These are phyloP conservation scores for Globisporangium irregulare DNA, from an alignment of 352 stramenopile genomes.

Conservation along the genomic window DNA sequence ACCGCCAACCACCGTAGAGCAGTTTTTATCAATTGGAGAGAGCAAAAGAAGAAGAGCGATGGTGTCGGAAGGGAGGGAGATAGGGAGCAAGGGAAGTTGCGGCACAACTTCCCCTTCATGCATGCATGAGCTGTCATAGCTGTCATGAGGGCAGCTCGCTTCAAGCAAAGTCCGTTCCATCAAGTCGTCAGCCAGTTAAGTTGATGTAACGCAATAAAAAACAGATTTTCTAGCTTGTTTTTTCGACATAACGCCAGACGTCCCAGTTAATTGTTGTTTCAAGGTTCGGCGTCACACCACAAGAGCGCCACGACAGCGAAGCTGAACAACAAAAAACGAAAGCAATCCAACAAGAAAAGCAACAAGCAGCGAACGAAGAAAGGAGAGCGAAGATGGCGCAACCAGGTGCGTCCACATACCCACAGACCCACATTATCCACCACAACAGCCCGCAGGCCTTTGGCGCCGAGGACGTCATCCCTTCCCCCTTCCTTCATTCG, in stretches of 20 bases:
- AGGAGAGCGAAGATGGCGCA: conserved; percentile 23
- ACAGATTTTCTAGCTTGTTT: background rate
- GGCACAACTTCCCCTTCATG: background rate
- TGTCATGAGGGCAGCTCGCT: background rate
- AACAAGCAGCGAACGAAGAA: background rate
- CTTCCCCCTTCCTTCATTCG: background rate
- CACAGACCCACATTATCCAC: too few species aligned
- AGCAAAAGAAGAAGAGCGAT: background rate
- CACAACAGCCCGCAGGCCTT: too few species aligned
- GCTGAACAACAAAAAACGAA: background rate
- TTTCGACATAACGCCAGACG: background rate
- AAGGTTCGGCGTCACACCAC: background rate
- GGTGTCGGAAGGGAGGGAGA: background rate
- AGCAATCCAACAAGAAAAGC: background rate
- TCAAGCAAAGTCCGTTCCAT: background rate
- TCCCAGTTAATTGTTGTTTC: background rate
- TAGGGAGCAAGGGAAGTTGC: background rate
- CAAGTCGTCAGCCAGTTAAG: too few species aligned
- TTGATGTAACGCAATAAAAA: background rate
- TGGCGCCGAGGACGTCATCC: too few species aligned
- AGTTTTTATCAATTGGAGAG: background rate
- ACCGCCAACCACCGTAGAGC: conserved; percentile 3
- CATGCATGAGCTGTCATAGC: too few species aligned
- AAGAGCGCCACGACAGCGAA: conserved; percentile 7
- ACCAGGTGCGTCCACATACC: conserved; percentile 18